Percentiles rank a stretch among this genome's conserved stretches.
Evolutionary conservation across 1,284 basidiomycete species (phyloP).

Genomic region (Sparassis latifolia): DNA sequence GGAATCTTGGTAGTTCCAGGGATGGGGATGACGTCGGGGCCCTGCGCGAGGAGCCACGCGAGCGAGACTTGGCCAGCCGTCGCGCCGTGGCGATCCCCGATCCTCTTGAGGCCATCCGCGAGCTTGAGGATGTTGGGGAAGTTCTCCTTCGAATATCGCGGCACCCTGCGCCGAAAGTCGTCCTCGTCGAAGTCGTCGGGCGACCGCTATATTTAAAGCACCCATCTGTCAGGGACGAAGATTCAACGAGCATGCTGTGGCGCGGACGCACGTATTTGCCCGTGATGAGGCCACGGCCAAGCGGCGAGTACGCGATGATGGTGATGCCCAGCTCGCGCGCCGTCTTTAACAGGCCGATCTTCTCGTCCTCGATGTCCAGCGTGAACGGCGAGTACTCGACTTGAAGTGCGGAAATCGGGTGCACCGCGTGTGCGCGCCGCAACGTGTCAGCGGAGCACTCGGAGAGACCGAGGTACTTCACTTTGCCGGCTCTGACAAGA

Average conservation of each 20-base stretch:
- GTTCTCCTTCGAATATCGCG: constrained; percentile 35
- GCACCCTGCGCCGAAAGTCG: constrained; percentile 34
- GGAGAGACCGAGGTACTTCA: constrained; percentile 56
- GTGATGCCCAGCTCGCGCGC: constrained; percentile 46
- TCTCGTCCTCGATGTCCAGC: constrained; percentile 43
- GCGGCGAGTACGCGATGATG: constrained; percentile 55
- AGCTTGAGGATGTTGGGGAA: constrained; percentile 37
- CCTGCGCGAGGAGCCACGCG: constrained; percentile 33
- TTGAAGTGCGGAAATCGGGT: constrained; percentile 57
- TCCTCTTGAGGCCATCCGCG: constrained; percentile 27
- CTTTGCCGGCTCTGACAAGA: constrained; percentile 43
- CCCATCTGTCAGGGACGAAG: not conserved
- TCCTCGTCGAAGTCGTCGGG: constrained; percentile 39
- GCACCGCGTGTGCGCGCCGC: constrained; percentile 54
- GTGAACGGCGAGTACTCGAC: constrained; percentile 61
- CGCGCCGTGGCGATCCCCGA: constrained; percentile 28
- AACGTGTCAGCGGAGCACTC: constrained; percentile 54
- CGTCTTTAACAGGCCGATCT: constrained; percentile 40
- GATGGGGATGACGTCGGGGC: constrained; percentile 4
- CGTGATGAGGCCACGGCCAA: constrained; percentile 58
- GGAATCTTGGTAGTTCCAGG: constrained; percentile 25
- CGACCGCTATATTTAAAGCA: not conserved
- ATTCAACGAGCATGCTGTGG: not conserved
- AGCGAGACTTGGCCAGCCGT: constrained; percentile 36
- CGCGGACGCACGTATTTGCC: constrained; percentile 38